Percentiles rank a stretch among this genome's conserved stretches.
Conservation (phyloP, 164 flowering plant genomes). For the Umbellularia californica region DNA sequence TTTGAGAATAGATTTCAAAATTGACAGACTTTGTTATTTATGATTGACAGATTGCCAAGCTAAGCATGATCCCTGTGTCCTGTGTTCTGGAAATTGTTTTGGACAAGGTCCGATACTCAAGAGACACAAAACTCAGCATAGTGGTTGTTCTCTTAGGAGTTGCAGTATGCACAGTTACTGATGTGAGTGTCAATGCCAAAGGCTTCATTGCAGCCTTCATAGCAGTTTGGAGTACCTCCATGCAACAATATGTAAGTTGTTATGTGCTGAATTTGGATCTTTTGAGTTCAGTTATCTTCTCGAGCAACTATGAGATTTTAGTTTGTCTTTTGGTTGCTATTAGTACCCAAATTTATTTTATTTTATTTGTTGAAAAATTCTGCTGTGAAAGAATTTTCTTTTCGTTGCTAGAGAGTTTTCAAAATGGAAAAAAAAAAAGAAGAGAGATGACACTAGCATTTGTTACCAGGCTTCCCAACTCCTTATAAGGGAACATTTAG, state of each 20-base stretch:
- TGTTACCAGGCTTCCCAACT: no score
- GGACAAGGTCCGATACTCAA: conserved; percentile 61
- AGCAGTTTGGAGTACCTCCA: conserved; percentile 87
- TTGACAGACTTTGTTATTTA: background rate
- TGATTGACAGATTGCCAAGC: conserved; percentile 67
- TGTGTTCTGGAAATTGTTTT: conserved; percentile 17
- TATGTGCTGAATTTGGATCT: no score
- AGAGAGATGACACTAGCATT: no score
- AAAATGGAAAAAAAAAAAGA: no score
- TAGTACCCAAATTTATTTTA: no score
- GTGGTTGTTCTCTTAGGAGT: conserved; percentile 71
- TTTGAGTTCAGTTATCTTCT: no score
- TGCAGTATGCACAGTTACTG: conserved; percentile 86
- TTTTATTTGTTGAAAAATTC: no score
- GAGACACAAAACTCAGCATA: conserved; percentile 85
- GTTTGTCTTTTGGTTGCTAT: no score
- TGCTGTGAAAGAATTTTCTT: no score
- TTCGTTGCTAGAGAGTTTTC: no score
- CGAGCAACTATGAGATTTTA: no score
- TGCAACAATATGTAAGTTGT: conserved; percentile 83
- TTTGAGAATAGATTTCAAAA: background rate
- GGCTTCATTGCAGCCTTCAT: conserved; percentile 71
- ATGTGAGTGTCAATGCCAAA: conserved; percentile 74
- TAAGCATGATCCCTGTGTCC: conserved; percentile 66
- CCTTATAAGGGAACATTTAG: no score